Percentiles rank a stretch among this genome's conserved stretches.
These are phyloP conservation scores for Ascochyta lentis DNA, from an alignment of 2,329 filamentous ascomycete genomes.

Conservation along the genomic window DNA sequence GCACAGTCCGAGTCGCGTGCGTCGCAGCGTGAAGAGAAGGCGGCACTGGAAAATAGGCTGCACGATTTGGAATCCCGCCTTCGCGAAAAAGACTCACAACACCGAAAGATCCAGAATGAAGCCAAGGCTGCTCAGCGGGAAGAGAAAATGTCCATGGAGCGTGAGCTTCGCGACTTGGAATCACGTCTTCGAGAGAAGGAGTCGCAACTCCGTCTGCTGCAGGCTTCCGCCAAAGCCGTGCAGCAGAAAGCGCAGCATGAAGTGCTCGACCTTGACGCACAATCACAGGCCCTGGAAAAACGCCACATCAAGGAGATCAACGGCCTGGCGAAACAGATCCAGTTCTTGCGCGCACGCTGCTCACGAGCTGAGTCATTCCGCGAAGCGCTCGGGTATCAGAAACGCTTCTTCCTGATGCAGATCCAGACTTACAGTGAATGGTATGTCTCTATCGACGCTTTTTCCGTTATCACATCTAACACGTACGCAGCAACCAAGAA, in stretches of 20 bases:
- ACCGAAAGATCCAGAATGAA: constrained; percentile 37
- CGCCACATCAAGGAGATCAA: constrained; percentile 77
- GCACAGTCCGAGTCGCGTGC: constrained; percentile 53
- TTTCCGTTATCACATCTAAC: constrained; percentile 19
- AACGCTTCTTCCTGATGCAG: constrained; percentile 80
- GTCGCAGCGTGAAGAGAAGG: constrained; percentile 62
- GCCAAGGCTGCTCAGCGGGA: constrained; percentile 52
- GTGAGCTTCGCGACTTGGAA: constrained; percentile 56
- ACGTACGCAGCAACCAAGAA: constrained; percentile 78
- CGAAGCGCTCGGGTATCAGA: constrained; percentile 81
- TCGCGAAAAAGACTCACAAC: constrained; percentile 40
- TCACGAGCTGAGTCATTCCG: constrained; percentile 82
- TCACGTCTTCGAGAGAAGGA: constrained; percentile 37
- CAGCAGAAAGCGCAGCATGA: constrained; percentile 41
- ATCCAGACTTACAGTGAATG: constrained; percentile 87
- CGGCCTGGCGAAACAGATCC: constrained; percentile 86
- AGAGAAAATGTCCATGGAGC: constrained; percentile 42
- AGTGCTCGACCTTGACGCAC: constrained; percentile 46
- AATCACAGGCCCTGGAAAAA: constrained; percentile 69
- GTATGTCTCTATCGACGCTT: constrained; percentile 64
- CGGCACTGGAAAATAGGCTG: constrained; percentile 59
- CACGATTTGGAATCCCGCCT: constrained; percentile 34
- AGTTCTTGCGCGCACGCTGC: constrained; percentile 85
- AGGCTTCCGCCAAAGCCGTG: constrained; percentile 38
- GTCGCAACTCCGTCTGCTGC: constrained; percentile 32